phyloP scores from a whole-genome alignment of 768 basidiomycete species.

The Lentinula sp. region DNA sequence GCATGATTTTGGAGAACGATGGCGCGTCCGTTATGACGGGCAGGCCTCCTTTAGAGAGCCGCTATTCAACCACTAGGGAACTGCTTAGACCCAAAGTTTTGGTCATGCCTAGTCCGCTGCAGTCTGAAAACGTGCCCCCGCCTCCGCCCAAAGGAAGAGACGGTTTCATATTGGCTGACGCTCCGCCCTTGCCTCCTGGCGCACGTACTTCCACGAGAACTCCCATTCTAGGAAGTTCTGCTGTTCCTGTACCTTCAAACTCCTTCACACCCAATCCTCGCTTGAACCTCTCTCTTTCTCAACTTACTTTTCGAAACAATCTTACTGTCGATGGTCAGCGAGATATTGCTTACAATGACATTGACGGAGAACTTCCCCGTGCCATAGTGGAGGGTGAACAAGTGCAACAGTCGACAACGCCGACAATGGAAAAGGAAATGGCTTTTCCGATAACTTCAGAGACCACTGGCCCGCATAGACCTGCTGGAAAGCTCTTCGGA shows the following conservation, averaged over 20 bases:
- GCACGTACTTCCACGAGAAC: conserved; percentile 52
- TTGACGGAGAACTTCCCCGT: conserved; percentile 56
- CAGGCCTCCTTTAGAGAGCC: conserved; percentile 25
- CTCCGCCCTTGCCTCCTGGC: conserved; percentile 71
- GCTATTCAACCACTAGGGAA: conserved; percentile 68
- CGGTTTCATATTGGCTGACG: conserved; percentile 64
- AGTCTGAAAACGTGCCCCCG: conserved; percentile 32
- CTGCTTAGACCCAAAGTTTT: conserved; percentile 87
- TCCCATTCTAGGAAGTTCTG: conserved; percentile 30
- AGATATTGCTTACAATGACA: conserved; percentile 56
- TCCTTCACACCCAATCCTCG: conserved; percentile 79
- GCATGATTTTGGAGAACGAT: conserved; percentile 54
- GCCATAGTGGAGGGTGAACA: conserved; percentile 79
- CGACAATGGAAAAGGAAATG: conserved; percentile 27
- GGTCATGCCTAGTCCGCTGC: conserved; percentile 89
- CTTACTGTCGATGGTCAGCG: conserved; percentile 63
- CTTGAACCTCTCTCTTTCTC: conserved; percentile 65
- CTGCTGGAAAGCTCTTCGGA: conserved; percentile 80
- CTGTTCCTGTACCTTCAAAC: conserved; percentile 45
- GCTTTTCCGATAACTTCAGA: conserved; percentile 21
- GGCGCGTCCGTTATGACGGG: conserved; percentile 35
- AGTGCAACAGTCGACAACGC: conserved; percentile 34
- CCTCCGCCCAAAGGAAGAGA: conserved; percentile 32
- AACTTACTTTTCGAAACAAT: conserved; percentile 82
- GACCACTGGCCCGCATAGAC: conserved; percentile 36